A percentile compares a stretch with the other conserved stretches of the same genome.
Conservation (phyloP, 805 yeast species). For the Brettanomyces nanus region DNA sequence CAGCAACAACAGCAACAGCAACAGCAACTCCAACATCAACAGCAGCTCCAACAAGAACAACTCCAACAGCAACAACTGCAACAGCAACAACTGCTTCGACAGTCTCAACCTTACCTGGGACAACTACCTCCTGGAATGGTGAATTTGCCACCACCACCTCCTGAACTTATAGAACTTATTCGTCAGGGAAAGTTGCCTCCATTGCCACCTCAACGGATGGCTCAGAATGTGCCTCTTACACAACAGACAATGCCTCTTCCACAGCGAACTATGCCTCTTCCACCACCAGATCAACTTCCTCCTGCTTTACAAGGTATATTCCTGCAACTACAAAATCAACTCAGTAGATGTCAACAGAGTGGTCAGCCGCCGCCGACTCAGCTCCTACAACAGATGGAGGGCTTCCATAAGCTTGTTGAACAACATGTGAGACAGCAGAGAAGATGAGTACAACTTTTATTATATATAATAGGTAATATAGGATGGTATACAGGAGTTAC, state of each 20-base stretch:
- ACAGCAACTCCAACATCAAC: conserved; percentile 6
- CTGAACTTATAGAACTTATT: conserved; percentile 20
- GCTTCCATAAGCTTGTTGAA: conserved; percentile 7
- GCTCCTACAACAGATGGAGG: conserved; percentile 9
- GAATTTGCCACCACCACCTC: conserved; percentile 23
- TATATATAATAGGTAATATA: too few relatives aligned
- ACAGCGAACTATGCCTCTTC: conserved; percentile 4
- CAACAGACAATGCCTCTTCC: conserved; percentile 3
- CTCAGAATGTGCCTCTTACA: background rate
- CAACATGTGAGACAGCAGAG: conserved; percentile 1
- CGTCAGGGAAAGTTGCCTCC: conserved; percentile 24
- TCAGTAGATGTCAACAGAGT: conserved; percentile 8
- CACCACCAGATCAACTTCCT: conserved; percentile 13
- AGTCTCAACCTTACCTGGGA: too few relatives aligned
- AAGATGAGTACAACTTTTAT: too few relatives aligned
- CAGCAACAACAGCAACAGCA: conserved; percentile 4
- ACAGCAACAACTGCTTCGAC: too few relatives aligned
- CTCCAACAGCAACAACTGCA: conserved; percentile 1
- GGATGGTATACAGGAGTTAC: too few relatives aligned
- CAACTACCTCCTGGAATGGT: conserved; percentile 9
- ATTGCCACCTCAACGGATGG: conserved; percentile 9
- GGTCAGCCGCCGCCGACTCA: conserved; percentile 14
- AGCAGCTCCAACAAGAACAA: conserved; percentile 1
- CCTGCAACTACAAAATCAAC: conserved; percentile 7
- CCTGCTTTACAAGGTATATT: conserved; percentile 7